Conservation (phyloP, 257 asterid genomes). For the Solanum arcanum region DNA sequence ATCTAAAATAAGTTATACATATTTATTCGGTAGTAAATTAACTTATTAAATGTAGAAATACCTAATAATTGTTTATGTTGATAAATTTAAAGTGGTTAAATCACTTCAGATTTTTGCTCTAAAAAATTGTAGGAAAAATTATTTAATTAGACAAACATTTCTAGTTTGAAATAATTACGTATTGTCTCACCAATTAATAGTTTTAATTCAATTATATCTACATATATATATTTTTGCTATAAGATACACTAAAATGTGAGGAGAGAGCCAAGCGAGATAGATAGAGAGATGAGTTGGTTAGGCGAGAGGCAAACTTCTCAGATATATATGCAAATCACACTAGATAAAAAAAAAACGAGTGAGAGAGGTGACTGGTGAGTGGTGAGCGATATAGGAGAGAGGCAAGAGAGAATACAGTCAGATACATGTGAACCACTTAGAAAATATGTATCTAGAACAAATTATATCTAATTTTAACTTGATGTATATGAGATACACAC, state of each 20-base stretch:
- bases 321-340: not conserved
- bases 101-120: not conserved
- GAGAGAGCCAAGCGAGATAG: not conserved
- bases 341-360: not conserved
- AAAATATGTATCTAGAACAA: not conserved
- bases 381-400: not conserved
- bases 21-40: not conserved
- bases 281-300: not conserved
- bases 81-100: not conserved
- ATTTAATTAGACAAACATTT: not conserved
- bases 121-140: not conserved
- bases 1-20: not conserved
- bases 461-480: too few species aligned
- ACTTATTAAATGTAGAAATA: not conserved
- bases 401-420: too few species aligned
- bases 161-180: too few species aligned
- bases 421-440: not conserved
- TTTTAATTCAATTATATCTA: too few species aligned
- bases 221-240: too few species aligned
- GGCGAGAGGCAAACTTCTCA: not conserved
- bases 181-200: not conserved
- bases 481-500: too few species aligned
- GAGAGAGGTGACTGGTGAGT: not conserved
- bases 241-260: not conserved
- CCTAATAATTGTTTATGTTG: not conserved